Conservation (phyloP, 2,329 filamentous ascomycete genomes). For the Amylocarpus encephaloides region DNA sequence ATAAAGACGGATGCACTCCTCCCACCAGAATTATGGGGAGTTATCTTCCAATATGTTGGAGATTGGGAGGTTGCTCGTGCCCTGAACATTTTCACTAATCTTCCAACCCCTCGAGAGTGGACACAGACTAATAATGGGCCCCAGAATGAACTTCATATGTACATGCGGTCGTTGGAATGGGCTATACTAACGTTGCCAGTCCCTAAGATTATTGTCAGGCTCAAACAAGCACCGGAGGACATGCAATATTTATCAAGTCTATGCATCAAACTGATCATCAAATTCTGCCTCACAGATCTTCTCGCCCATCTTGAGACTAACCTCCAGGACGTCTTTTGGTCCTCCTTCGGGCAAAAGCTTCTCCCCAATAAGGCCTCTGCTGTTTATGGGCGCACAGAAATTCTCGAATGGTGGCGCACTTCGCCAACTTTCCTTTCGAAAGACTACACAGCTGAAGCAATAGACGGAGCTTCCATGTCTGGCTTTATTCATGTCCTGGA, state of each 20-base stretch:
- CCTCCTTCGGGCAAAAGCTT: constrained; percentile 73
- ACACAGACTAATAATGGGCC: constrained; percentile 51
- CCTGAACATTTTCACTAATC: constrained; percentile 71
- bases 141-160: constrained; percentile 60
- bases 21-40: constrained; percentile 83
- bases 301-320: constrained; percentile 65
- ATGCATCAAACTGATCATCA: constrained; percentile 83
- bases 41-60: constrained; percentile 74
- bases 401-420: constrained; percentile 87
- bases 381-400: constrained; percentile 75
- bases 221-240: constrained; percentile 63
- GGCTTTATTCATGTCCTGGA: constrained; percentile 82
- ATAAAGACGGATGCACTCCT: constrained; percentile 42
- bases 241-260: constrained; percentile 69
- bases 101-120: constrained; percentile 71
- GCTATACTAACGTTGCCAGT: constrained; percentile 70
- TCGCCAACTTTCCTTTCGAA: constrained; percentile 77
- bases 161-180: constrained; percentile 77
- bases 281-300: constrained; percentile 77
- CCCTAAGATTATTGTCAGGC: constrained; percentile 64
- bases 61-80: constrained; percentile 90
- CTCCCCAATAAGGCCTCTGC: constrained; percentile 83
- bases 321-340: constrained; percentile 72
- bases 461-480: constrained; percentile 80
- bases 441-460: constrained; percentile 68